Evolutionary conservation across 495 filamentous ascomycete species (phyloP), one percentile per base, ranked within the genome.

Genomic region (Talaromyces borbonicus): DNA sequence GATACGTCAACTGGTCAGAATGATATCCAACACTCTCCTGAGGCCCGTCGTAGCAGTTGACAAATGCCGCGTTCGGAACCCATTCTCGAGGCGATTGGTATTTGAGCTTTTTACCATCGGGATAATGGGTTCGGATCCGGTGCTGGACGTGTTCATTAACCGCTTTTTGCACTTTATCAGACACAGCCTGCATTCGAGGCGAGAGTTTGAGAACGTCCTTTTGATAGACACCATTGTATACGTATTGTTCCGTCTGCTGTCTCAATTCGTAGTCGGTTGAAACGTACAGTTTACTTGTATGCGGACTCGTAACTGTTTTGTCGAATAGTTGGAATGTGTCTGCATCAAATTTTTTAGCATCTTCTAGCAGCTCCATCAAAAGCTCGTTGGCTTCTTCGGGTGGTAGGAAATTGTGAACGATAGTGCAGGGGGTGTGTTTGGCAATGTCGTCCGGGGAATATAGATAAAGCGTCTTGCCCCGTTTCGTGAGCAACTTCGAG

Each of bases 371-470:
- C 55, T 96, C 90, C 2, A 63, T 51, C 0, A 96, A 72, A 8
- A 97, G 75, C 4, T 67, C 61, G 43, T 85, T 81, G 15, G 90
- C 90, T 39, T 83, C 72, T 6, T 79, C 67, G 0, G 71, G 9
- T 0, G 85, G 81, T 0, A 97, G 72, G 57, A 96, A 96, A 55
- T 93, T 90, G 65, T 90, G 90, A 54, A 95, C 80, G 51, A 95
- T 82, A 7, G 83, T 86, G 63, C 88, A 95, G 14, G 92, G 87
- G 0, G 92, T 94, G 53, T 89, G 73, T 12, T 73, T 66, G 39
- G 83, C 80, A 22, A 96, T 73, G 57, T 95, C 87, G 27, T 76
- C 68, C 2, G 90, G 84, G 24, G 83, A 72, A 53, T 78, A 96
- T 0, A 97, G 73, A 58, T 90, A 83, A 6, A 95, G 61, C 0